phyloP scores from a whole-genome alignment of 495 filamentous ascomycete species.

The Penicillium odoratum region DNA sequence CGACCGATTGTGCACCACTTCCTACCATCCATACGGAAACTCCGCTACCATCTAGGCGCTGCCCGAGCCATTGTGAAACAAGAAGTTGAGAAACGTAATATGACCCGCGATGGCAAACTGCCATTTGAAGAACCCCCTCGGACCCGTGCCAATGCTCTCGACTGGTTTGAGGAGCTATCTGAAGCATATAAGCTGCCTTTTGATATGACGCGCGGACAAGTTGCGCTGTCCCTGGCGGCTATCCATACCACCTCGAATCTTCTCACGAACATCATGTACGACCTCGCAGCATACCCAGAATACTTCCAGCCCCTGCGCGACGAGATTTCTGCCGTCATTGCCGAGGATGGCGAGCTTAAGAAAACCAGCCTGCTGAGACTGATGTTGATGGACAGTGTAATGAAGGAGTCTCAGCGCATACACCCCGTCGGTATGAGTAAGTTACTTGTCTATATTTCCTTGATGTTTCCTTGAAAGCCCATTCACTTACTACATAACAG shows the following conservation, averaged over 20 bases:
- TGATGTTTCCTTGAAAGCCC: background rate
- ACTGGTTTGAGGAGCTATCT: constrained; percentile 37
- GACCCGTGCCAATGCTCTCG: constrained; percentile 32
- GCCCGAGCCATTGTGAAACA: constrained; percentile 32
- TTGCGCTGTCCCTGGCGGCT: constrained; percentile 41
- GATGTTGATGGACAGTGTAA: constrained; percentile 47
- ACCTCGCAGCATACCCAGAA: constrained; percentile 40
- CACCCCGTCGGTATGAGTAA: constrained; percentile 37
- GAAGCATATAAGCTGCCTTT: constrained; percentile 14
- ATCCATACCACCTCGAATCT: constrained; percentile 48
- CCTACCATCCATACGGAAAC: constrained; percentile 27
- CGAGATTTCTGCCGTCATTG: constrained; percentile 37
- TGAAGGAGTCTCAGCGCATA: constrained; percentile 40
- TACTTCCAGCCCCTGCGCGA: constrained; percentile 37
- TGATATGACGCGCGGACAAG: constrained; percentile 28
- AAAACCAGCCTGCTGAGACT: constrained; percentile 51
- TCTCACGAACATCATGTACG: constrained; percentile 42
- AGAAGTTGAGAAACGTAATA: constrained; percentile 30
- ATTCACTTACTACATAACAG: constrained; percentile 20
- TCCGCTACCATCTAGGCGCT: constrained; percentile 28
- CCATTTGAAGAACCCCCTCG: constrained; percentile 17
- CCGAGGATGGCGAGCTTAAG: constrained; percentile 41
- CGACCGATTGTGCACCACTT: constrained; percentile 41
- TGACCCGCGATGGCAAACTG: constrained; percentile 30
- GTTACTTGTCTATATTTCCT: constrained; percentile 11